Conservation (phyloP, 2,329 filamentous ascomycete species). For the Ceratocystis variospora region DNA sequence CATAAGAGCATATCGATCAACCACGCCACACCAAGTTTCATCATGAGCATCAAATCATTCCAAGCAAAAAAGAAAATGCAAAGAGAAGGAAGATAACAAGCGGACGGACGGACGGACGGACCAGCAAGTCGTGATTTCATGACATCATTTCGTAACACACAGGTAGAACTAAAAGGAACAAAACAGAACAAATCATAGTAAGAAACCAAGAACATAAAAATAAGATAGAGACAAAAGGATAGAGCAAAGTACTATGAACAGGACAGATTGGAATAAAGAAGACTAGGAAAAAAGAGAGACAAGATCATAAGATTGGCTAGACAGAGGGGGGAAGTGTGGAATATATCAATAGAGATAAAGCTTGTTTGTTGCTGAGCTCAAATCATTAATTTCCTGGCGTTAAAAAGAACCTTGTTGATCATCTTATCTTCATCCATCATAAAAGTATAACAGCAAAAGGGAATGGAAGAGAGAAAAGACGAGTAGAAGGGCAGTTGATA, state of each 20-base stretch:
- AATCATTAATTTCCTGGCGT: constrained; percentile 3
- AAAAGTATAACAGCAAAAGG: background rate
- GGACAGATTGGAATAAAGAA: background rate
- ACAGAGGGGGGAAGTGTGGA: background rate
- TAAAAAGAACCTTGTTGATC: background rate
- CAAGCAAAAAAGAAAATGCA: background rate
- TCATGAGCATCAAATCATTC: background rate
- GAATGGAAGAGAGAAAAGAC: background rate
- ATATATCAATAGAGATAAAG: background rate
- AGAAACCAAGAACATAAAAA: no score
- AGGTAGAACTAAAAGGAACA: background rate
- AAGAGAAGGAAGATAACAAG: no score
- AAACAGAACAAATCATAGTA: background rate
- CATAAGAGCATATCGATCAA: background rate
- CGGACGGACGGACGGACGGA: no score
- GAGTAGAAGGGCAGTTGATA: background rate
- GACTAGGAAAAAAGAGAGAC: background rate
- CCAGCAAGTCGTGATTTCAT: constrained; percentile 1
- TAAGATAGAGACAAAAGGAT: background rate
- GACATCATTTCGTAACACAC: background rate
- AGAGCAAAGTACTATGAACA: constrained; percentile 8
- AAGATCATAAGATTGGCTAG: background rate
- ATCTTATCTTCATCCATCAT: constrained; percentile 9
- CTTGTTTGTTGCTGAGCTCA: constrained; percentile 1
- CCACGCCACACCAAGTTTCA: background rate